Base-by-base conservation (phyloP, 1,284 basidiomycete species). In the Phlebopus sp. region DNA sequence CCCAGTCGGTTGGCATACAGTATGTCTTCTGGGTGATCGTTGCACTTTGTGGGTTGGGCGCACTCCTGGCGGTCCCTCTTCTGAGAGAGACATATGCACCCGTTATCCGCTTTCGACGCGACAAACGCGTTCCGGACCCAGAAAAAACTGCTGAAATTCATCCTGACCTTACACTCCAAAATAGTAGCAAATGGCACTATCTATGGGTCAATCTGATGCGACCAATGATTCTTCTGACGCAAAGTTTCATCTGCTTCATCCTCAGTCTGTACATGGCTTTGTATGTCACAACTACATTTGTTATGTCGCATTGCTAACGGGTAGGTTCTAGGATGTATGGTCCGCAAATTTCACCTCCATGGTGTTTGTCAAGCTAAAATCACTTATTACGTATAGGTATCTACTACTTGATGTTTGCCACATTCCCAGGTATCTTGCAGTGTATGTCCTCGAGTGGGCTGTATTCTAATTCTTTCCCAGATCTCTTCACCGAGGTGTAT, bases 361-460 rank as follows among this genome's bases (percentile, higher is more conserved):
- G 29, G 10, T 7, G 19, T 11, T 9, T 17, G 36, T 38, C 7
- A 35, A 45, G 32, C 55, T 64, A 31, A 71, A 41, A 27, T 36
- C 31, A 8, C 40, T 43, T 17, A 39, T 53, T 4, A 58, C 49
- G n/a, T n/a, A n/a, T 34, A 67, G 71, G 55, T 5, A 70, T 61
- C 51, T 72, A 57, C 55, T 70, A 88, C 64, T 70, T 89, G 39
- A 84, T 89, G 80, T 88, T 89, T 57, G 69, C 84, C 2, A 86
- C 80, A 5, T 82, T 54, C 36, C 62, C 67, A 1, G n/a, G 67
- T 67, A 47, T 41, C 19, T 39, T 32, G 2, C 18, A 18, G 5
- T 18, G 0, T 25, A 13, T 40, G 15, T 21, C 13, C 18, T 37
- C 5, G 2, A 13, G 42, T 39, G 48, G 62, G 41, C 50, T 51